Conservation (phyloP, 345 rosid species). For the Pelargonium nanum region DNA sequence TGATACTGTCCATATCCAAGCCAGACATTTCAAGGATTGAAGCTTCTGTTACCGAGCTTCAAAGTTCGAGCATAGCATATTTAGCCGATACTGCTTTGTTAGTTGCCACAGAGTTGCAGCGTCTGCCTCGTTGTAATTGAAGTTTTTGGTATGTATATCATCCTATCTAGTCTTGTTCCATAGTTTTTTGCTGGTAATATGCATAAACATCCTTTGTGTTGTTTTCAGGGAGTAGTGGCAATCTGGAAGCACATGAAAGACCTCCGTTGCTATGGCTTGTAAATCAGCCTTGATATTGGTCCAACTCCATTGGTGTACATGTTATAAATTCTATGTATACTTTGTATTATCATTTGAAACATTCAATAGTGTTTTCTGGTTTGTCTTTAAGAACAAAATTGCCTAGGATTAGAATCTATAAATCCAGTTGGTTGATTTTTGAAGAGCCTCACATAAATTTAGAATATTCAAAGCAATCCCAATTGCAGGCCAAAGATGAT, state of each 20-base stretch:
- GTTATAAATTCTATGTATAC: conserved; percentile 15
- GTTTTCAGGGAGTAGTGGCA: conserved; percentile 4
- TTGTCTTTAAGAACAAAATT: background rate
- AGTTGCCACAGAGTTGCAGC: conserved; percentile 56
- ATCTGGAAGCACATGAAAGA: background rate
- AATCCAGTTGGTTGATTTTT: no score
- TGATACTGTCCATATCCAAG: conserved; percentile 67
- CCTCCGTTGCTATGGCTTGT: background rate
- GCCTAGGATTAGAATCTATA: no score
- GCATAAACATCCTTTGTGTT: conserved; percentile 1
- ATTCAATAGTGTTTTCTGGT: background rate
- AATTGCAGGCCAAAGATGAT: no score
- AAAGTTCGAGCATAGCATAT: conserved; percentile 37
- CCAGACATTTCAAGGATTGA: conserved; percentile 55
- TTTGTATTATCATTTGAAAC: conserved; percentile 8
- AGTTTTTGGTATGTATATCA: conserved; percentile 4
- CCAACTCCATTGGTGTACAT: conserved; percentile 9
- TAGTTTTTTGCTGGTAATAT: background rate
- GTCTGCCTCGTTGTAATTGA: conserved; percentile 58
- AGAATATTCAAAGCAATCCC: no score
- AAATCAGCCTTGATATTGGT: background rate
- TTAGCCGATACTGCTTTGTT: conserved; percentile 49
- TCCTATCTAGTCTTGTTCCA: background rate
- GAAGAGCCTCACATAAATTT: no score
- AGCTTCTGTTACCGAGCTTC: conserved; percentile 48